Conservation (phyloP, 2,329 filamentous ascomycete species). For the Trichoderma koningiopsis region DNA sequence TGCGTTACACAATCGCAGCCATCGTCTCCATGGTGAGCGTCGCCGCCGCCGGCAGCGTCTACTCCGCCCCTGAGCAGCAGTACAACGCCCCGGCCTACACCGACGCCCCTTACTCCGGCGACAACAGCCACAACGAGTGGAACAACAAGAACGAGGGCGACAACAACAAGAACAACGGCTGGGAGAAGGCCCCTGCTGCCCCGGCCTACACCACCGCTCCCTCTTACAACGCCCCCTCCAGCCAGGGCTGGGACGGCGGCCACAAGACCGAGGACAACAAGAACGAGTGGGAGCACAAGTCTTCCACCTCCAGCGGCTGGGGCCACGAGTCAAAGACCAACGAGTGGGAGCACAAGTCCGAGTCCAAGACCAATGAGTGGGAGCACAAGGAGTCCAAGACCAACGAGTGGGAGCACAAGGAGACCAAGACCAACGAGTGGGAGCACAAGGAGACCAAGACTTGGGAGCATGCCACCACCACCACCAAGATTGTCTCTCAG, state of each 20-base stretch:
- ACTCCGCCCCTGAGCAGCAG: not conserved
- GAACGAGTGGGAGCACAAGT: not conserved
- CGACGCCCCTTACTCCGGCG: not conserved
- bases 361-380: not conserved
- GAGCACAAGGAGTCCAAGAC: not conserved
- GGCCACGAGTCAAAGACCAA: not conserved
- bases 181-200: not conserved
- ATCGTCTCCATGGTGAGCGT: conserved; percentile 32
- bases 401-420: not conserved
- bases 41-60: conserved; percentile 29
- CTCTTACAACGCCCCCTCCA: not conserved
- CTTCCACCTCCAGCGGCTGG: not conserved
- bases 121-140: not conserved
- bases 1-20: conserved; percentile 32
- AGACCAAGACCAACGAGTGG: not conserved
- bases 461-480: conserved; percentile 24
- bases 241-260: not conserved
- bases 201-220: not conserved
- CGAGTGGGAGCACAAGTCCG: not conserved
- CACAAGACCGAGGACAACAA: not conserved
- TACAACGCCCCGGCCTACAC: not conserved
- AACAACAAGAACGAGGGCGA: not conserved
- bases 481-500: conserved; percentile 40
- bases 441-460: not conserved
- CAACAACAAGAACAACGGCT: not conserved